These are phyloP conservation scores for Fusarium kyushuense DNA, from an alignment of 2,329 filamentous ascomycete genomes.

Conservation along the genomic window DNA sequence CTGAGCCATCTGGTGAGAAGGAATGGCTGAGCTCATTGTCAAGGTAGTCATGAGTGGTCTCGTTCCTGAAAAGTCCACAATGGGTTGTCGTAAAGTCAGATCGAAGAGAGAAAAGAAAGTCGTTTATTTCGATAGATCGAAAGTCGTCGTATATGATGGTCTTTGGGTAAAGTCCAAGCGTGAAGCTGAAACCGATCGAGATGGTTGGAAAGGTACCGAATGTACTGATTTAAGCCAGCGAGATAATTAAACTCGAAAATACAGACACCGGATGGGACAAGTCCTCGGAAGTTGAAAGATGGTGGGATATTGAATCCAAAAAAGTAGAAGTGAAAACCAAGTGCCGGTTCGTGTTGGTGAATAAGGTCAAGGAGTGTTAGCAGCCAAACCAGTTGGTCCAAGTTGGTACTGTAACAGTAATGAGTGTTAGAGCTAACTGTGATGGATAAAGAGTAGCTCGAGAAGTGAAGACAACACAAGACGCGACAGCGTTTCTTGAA, in stretches of 20 bases:
- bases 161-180: slow-evolving; percentile 22
- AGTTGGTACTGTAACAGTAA: slow-evolving; percentile 49
- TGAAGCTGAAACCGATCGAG: slow-evolving; percentile 31
- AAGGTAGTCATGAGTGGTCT: slow-evolving; percentile 33
- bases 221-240: slow-evolving; percentile 44
- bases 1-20: slow-evolving; percentile 62
- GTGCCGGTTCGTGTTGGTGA: slow-evolving; percentile 28
- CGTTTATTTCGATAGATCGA: slow-evolving; percentile 33
- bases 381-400: slow-evolving; percentile 70
- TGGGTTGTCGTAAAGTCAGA: slow-evolving; percentile 26
- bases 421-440: slow-evolving; percentile 49
- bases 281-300: slow-evolving; percentile 19
- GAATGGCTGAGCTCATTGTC: slow-evolving; percentile 55
- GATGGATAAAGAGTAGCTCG: slow-evolving; percentile 55
- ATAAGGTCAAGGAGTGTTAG: slow-evolving; percentile 61
- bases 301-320: slow-evolving; percentile 13
- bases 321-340: slow-evolving; percentile 27
- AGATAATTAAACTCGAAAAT: slow-evolving; percentile 46
- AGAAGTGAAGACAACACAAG: slow-evolving; percentile 46
- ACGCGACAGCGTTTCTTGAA: slow-evolving; percentile 48
- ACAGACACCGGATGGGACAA: slow-evolving; percentile 38
- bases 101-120: slow-evolving; percentile 31
- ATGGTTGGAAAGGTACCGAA: slow-evolving; percentile 38
- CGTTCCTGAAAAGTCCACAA: slow-evolving; percentile 36
- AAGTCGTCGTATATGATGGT: slow-evolving; percentile 36